Evolutionary conservation across 768 basidiomycete genomes (phyloP), one percentile per base, ranked within the genome.

Genomic region (Symmetrospora coprosmae): DNA sequence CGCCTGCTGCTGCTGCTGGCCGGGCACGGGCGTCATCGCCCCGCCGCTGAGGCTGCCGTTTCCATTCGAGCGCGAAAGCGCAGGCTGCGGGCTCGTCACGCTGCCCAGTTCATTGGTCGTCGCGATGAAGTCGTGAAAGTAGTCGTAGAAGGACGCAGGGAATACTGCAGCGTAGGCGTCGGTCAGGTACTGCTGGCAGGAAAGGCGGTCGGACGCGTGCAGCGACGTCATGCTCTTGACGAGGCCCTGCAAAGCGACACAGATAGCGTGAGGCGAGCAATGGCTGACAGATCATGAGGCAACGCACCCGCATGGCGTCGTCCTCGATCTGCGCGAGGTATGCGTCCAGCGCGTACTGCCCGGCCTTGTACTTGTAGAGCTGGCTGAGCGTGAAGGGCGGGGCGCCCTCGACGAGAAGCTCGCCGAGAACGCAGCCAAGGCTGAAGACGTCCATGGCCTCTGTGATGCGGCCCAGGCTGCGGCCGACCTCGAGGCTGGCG

Each of bases 391-490:
- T 88, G 75, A 97, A 97, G 51, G 94, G 77, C 2, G 86, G 86
- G 0, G 86, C 83, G 1, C 94, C 94, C 70, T 99, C 94, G 61
- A 90, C 76, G 75, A 94, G 97, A 64, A 99, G 77, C 72, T 99
- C 94, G 0, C 90, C 88, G 34, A 97, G 80, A 14, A 96, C 90
- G 71, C 92, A 96, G 23, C 94, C 94, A 0, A 80, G 80, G 65
- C 89, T 88, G 69, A 97, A 99, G 50, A 90, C 85, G 71, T 99
- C 94, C 94, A 99, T 99, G 2, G 85, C 79, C 73, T 99, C 89
- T 0, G 89, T 91, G 25, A 96, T 83, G 66, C 78, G 82, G 1
- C 82, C 83, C 62, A 94, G 85, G 41, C 84, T 74, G 71, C 81
- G 82, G 0, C 82, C 82, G 5, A 64, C 65, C 34, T 68, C 64